Evolutionary conservation across 768 basidiomycete genomes (phyloP), one percentile per base, ranked within the genome.

Genomic region (Boletus barrowsii): DNA sequence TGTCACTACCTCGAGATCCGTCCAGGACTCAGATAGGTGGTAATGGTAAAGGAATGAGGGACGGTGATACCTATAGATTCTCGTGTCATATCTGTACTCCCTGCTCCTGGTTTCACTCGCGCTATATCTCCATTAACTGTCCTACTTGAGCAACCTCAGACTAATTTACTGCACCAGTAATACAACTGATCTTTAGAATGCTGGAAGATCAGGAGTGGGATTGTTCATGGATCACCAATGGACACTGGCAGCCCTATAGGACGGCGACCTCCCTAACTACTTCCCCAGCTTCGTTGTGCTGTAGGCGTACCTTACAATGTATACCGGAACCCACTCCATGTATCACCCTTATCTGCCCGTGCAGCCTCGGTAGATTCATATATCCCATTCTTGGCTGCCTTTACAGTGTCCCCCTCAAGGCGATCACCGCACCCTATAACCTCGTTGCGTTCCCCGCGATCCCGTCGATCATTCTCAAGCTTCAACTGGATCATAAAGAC

Each of bases 271-370:
- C 26, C 26, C 26, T 6, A 29, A 10, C 33, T 35, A 14, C 11
- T 35, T 33, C 33, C 13, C 10, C 33, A 5, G 13, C 13, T 14
- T 14, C 1, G 26, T 35, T 35, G 13, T 35, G 9, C 33, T 35
- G 33, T 14, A 35, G 11, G 33, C 5, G 14, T 13, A 14, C 33
- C 14, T 29, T 53, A 85, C 42, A 82, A 60, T 2, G 76, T 79
- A 70, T 88, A 88, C 55, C 83, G 76, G 68, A 87, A 89, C n/a
- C 87, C 85, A 62, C 86, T 88, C 87, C 86, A 89, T 48, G 76
- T 67, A 60, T 88, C 88, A 4, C 87, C 87, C 61, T 86, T 88
- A 68, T 73, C 62, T 22, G 68, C 72, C 57, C 77, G 78, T 17
- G 86, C 87, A 20, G 78, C 81, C 41, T 82, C 78, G 13, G 82